Conservation (phyloP, 2,329 filamentous ascomycete genomes). For the Dichotomopilus funicola region DNA sequence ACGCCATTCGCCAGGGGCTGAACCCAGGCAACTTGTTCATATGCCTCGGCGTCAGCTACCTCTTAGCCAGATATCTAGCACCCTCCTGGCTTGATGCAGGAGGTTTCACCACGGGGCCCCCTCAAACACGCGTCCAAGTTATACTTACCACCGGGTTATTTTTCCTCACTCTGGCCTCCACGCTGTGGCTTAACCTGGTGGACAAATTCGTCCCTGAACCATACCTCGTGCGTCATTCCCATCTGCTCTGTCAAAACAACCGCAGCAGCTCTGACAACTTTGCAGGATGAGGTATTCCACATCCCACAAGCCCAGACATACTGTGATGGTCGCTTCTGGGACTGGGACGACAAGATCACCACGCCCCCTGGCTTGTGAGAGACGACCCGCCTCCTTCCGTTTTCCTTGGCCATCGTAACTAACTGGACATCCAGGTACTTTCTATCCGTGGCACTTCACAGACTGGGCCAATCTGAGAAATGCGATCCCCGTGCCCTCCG, state of each 20-base stretch:
- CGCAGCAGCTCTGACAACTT: background rate
- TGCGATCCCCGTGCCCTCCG: slow-evolving; percentile 42
- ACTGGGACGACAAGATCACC: slow-evolving; percentile 97
- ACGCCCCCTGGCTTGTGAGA: slow-evolving; percentile 81
- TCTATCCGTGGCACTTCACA: slow-evolving; percentile 37
- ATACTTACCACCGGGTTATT: slow-evolving; percentile 12
- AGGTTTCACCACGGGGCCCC: background rate
- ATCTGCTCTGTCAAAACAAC: background rate
- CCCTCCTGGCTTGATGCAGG: background rate
- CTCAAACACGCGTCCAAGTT: background rate
- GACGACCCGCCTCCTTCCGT: slow-evolving; percentile 8
- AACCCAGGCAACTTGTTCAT: slow-evolving; percentile 14
- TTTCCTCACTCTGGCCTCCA: slow-evolving; percentile 26
- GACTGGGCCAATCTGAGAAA: slow-evolving; percentile 24
- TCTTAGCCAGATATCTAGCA: slow-evolving; percentile 1
- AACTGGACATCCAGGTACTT: slow-evolving; percentile 36
- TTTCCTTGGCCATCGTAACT: slow-evolving; percentile 20
- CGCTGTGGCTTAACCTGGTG: slow-evolving; percentile 36
- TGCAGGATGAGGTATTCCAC: slow-evolving; percentile 78
- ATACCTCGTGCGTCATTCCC: slow-evolving; percentile 41
- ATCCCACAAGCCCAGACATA: slow-evolving; percentile 87
- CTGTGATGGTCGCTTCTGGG: slow-evolving; percentile 62
- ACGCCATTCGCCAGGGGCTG: slow-evolving; percentile 1
- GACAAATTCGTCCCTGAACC: slow-evolving; percentile 42
- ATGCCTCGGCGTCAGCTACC: slow-evolving; percentile 6